phyloP scores from a whole-genome alignment of 305 asterid genomes.

The Rubia balearica region DNA sequence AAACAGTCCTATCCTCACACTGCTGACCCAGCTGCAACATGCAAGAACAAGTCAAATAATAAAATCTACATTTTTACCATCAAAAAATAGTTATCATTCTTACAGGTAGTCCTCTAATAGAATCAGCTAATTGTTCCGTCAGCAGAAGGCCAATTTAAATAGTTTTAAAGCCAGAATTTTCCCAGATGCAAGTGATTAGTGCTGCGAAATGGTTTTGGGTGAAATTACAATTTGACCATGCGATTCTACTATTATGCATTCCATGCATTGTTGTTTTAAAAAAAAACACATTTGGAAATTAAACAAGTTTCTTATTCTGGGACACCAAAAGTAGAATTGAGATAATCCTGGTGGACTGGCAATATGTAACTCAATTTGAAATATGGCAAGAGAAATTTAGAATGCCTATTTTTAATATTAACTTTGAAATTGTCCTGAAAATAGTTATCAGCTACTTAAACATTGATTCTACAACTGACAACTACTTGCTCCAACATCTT shows the following conservation, averaged over 20 bases:
- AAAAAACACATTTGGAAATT: not conserved
- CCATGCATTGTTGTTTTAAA: not conserved
- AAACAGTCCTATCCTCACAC: conserved; percentile 93
- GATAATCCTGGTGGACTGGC: no score
- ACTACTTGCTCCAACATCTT: not conserved
- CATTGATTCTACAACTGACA: not conserved
- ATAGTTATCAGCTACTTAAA: not conserved
- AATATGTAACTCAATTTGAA: not conserved
- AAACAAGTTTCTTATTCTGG: not conserved
- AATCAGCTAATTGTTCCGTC: not conserved
- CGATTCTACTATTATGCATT: not conserved
- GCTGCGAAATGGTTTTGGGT: not conserved
- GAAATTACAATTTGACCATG: not conserved
- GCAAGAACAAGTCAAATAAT: conserved; percentile 23
- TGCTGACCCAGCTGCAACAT: conserved; percentile 90
- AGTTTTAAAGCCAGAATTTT: not conserved
- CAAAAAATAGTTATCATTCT: not conserved
- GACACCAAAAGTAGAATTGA: not conserved
- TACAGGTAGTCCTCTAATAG: conserved; percentile 3
- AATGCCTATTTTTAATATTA: not conserved
- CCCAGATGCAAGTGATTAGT: not conserved
- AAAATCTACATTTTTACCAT: conserved; percentile 4
- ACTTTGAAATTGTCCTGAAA: not conserved
- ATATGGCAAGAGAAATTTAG: not conserved
- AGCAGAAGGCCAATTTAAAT: not conserved